These are phyloP conservation scores for Ogataea nitratoaversa DNA, from an alignment of 805 yeast species.

Conservation along the genomic window DNA sequence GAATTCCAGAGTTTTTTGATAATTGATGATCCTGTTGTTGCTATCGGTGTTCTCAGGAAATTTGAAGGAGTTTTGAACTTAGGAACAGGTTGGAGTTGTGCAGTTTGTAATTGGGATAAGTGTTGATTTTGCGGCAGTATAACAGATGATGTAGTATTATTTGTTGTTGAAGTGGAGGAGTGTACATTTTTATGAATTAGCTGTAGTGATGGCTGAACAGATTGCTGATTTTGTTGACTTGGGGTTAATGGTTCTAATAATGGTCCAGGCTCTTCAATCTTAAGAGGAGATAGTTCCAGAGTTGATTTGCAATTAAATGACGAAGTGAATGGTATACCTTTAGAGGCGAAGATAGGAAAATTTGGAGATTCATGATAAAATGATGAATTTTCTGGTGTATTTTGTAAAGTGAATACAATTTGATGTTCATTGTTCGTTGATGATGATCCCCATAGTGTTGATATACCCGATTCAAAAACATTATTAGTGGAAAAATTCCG, in stretches of 20 bases:
- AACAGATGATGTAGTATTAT: slow-evolving; percentile 6
- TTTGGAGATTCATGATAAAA: slow-evolving; percentile 22
- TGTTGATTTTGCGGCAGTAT: not conserved
- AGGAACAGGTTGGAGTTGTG: slow-evolving; percentile 6
- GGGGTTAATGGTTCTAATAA: slow-evolving; percentile 64
- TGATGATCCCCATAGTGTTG: slow-evolving; percentile 38
- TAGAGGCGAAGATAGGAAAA: slow-evolving; percentile 27
- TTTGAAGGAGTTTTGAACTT: slow-evolving; percentile 29
- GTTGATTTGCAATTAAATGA: slow-evolving; percentile 64
- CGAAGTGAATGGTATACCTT: slow-evolving; percentile 50
- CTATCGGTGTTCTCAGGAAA: slow-evolving; percentile 17
- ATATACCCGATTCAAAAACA: slow-evolving; percentile 37
- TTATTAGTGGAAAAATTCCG: slow-evolving; percentile 12
- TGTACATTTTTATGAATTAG: slow-evolving; percentile 11
- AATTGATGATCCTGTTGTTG: slow-evolving; percentile 29
- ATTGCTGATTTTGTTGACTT: slow-evolving; percentile 19
- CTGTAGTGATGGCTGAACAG: slow-evolving; percentile 10
- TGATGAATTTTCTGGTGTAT: slow-evolving; percentile 35
- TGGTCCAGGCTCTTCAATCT: slow-evolving; percentile 59
- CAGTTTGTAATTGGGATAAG: too few species aligned
- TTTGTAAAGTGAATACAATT: slow-evolving; percentile 27
- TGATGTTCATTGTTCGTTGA: slow-evolving; percentile 36
- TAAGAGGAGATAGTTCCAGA: slow-evolving; percentile 58
- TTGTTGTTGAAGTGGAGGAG: slow-evolving; percentile 2
- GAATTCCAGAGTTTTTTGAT: slow-evolving; percentile 58